Conservation (phyloP, 495 filamentous ascomycete genomes). For the Apiosordaria backusii region DNA sequence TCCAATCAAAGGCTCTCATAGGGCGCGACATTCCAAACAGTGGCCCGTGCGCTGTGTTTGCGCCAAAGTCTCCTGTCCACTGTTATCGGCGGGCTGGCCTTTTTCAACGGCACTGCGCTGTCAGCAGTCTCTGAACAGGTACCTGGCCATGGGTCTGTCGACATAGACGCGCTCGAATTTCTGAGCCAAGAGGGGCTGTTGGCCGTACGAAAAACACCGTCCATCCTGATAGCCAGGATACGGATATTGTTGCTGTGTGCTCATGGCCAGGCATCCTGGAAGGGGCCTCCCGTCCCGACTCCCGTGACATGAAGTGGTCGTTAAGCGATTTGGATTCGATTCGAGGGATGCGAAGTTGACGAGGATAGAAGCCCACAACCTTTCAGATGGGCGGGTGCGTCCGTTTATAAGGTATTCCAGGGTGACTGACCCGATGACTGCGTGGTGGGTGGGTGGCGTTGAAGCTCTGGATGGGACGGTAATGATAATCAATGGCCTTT, state of each 20-base stretch:
- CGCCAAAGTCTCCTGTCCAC: not conserved
- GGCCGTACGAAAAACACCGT: not conserved
- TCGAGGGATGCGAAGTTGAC: not conserved
- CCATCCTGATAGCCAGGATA: not conserved
- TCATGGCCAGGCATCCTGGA: not conserved
- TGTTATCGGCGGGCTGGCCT: not conserved
- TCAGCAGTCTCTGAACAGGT: not conserved
- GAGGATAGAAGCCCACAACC: not conserved
- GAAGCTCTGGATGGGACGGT: not conserved
- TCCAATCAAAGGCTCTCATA: conserved; percentile 23
- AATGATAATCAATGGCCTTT: not conserved
- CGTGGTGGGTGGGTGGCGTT: not conserved
- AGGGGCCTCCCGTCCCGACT: not conserved
- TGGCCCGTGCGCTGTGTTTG: not conserved
- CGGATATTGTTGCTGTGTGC: too few relatives aligned
- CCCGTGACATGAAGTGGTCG: not conserved
- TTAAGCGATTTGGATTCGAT: not conserved
- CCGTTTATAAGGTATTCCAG: not conserved
- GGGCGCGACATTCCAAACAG: conserved; percentile 7
- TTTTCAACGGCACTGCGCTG: not conserved
- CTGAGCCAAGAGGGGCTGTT: not conserved
- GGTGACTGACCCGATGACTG: not conserved
- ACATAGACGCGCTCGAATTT: not conserved
- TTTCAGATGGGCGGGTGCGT: not conserved
- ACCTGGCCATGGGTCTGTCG: too few relatives aligned